Percentiles rank a stretch among this genome's conserved stretches.
Conservation (phyloP, 2,329 filamentous ascomycete genomes). For the Aureobasidium subglaciale region DNA sequence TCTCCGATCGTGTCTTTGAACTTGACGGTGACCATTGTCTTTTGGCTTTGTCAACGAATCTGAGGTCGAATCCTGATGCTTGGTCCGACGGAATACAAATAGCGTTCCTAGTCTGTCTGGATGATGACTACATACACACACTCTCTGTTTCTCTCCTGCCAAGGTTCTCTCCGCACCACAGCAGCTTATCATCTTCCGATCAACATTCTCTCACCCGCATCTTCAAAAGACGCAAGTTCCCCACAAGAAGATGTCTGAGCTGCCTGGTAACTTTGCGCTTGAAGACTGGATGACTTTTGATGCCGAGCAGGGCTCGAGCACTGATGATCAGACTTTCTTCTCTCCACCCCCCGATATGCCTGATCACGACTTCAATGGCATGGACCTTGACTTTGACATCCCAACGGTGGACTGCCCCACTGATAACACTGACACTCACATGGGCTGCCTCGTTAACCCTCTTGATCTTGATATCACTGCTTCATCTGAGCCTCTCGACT, state of each 20-base stretch:
- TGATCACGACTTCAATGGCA: background rate
- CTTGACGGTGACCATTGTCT: no score
- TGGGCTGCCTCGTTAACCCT: background rate
- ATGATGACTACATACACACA: no score
- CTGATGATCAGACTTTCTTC: background rate
- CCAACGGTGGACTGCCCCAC: background rate
- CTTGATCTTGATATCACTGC: background rate
- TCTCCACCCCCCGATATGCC: background rate
- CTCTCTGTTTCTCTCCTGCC: no score
- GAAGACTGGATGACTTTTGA: background rate
- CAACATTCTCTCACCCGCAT: background rate
- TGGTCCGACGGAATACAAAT: no score
- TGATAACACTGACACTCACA: background rate
- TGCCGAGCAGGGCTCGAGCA: conserved; percentile 4
- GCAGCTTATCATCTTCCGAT: background rate
- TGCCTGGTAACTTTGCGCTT: background rate
- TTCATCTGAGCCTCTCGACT: background rate
- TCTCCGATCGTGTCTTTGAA: no score
- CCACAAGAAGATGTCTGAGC: conserved; percentile 1
- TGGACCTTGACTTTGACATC: background rate
- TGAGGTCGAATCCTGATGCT: no score
- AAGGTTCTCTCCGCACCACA: no score
- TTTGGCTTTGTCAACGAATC: no score
- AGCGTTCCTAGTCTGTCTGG: no score
- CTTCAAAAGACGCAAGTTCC: background rate